A percentile compares a stretch with the other conserved stretches of the same genome.
Evolutionary conservation across 495 filamentous ascomycete species (phyloP).

Genomic region (Xylaria castorea): DNA sequence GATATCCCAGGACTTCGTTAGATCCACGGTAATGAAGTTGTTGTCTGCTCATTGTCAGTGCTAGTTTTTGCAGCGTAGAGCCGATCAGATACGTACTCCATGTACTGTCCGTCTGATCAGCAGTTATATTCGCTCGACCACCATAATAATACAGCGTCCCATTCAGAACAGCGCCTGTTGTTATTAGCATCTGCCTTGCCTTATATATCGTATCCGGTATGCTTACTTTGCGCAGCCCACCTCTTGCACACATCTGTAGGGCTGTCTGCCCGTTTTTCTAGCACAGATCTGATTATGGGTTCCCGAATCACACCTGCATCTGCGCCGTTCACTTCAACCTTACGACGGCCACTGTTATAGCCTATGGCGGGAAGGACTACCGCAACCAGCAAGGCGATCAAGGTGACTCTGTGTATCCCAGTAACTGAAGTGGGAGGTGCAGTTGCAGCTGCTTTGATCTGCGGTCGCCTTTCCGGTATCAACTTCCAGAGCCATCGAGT

Average conservation of each 20-base stretch:
- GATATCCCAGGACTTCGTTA: constrained; percentile 72
- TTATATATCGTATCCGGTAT: neutral
- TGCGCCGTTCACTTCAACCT: constrained; percentile 47
- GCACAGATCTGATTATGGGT: constrained; percentile 32
- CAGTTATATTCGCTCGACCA: constrained; percentile 60
- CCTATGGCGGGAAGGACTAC: constrained; percentile 57
- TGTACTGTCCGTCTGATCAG: constrained; percentile 61
- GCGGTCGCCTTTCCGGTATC: constrained; percentile 45
- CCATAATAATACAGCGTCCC: constrained; percentile 81
- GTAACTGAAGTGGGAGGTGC: constrained; percentile 48
- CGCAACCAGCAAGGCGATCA: constrained; percentile 60
- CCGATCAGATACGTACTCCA: constrained; percentile 63
- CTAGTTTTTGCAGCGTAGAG: too few species aligned
- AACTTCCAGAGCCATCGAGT: constrained; percentile 48
- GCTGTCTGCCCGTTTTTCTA: constrained; percentile 50
- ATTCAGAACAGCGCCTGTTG: constrained; percentile 63
- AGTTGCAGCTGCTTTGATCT: constrained; percentile 47
- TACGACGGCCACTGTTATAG: constrained; percentile 46
- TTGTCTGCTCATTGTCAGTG: constrained; percentile 61
- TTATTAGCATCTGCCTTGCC: constrained; percentile 26
- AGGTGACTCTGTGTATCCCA: constrained; percentile 50
- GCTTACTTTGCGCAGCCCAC: constrained; percentile 71
- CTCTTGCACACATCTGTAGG: constrained; percentile 67
- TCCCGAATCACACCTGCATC: constrained; percentile 53
- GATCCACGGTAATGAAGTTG: constrained; percentile 69